phyloP scores from a whole-genome alignment of 2,329 filamentous ascomycete species.

The Colletotrichum destructivum region DNA sequence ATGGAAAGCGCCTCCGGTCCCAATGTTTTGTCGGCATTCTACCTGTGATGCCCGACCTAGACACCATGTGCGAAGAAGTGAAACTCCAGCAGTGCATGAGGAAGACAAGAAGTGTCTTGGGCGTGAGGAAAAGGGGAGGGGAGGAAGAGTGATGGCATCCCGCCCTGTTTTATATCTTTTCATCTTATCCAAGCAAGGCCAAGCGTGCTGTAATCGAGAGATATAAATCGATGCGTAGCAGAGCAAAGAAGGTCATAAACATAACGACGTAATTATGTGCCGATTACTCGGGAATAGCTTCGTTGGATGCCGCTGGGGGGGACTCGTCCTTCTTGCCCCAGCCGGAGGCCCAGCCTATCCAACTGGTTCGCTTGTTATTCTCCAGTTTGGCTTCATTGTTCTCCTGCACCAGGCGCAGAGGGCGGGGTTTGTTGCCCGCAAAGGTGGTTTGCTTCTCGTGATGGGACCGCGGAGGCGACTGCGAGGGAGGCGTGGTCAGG shows the following conservation, averaged over 20 bases:
- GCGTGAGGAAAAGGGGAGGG: background rate
- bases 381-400: conserved; percentile 67
- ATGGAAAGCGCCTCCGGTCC: conserved; percentile 20
- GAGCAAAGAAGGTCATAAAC: conserved; percentile 39
- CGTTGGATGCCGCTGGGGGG: conserved; percentile 35
- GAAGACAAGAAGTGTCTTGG: conserved; percentile 5
- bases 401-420: conserved; percentile 89
- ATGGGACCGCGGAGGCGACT: conserved; percentile 69
- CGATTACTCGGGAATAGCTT: conserved; percentile 43
- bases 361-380: conserved; percentile 73
- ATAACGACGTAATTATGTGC: conserved; percentile 35
- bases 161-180: conserved; percentile 27
- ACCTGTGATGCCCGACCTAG: conserved; percentile 24
- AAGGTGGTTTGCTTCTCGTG: conserved; percentile 72
- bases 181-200: conserved; percentile 24
- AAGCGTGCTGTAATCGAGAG: conserved; percentile 23
- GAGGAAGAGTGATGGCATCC: conserved; percentile 1
- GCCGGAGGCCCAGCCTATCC: conserved; percentile 72
- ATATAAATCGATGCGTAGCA: conserved; percentile 28
- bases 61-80: conserved; percentile 4
- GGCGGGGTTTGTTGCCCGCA: conserved; percentile 82
- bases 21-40: conserved; percentile 24
- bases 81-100: conserved; percentile 17
- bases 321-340: conserved; percentile 68
- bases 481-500: conserved; percentile 60